Conservation (phyloP, 2,329 filamentous ascomycete genomes). For the Stylonectria norvegica region DNA sequence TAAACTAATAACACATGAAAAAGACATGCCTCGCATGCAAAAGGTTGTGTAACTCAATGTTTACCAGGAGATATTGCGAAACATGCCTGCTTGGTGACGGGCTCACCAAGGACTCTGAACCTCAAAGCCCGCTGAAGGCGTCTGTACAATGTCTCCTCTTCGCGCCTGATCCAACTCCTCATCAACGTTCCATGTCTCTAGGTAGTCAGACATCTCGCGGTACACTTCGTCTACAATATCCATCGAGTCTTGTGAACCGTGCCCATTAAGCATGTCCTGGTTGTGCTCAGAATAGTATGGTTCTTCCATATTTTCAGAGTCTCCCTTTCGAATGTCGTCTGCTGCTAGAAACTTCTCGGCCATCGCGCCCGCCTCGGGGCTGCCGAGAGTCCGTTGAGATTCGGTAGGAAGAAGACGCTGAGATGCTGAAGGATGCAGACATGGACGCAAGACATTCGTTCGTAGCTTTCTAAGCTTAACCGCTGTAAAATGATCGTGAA, state of each 20-base stretch:
- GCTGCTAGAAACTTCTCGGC: conserved; percentile 24
- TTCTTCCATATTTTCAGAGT: neutral
- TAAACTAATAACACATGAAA: too few relatives aligned
- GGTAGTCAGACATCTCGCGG: conserved; percentile 35
- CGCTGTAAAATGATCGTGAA: conserved; percentile 46
- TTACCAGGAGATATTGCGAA: too few relatives aligned
- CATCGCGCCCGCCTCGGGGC: conserved; percentile 25
- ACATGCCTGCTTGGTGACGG: too few relatives aligned
- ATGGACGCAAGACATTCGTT: conserved; percentile 27
- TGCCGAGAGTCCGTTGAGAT: conserved; percentile 35
- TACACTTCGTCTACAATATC: conserved; percentile 38
- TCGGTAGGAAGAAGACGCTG: conserved; percentile 42
- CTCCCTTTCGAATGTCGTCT: conserved; percentile 17
- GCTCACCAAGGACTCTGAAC: conserved; percentile 28
- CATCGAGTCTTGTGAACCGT: conserved; percentile 30
- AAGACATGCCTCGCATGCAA: too few relatives aligned
- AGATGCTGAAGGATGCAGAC: conserved; percentile 41
- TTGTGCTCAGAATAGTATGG: neutral
- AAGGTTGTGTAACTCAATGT: too few relatives aligned
- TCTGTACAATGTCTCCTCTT: conserved; percentile 12
- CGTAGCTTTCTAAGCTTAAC: conserved; percentile 40
- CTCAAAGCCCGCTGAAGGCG: conserved; percentile 3
- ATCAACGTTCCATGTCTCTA: conserved; percentile 35
- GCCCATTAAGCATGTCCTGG: neutral
- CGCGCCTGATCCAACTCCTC: conserved; percentile 33